Conservation (phyloP, 345 rosid genomes). For the Adansonia digitata region DNA sequence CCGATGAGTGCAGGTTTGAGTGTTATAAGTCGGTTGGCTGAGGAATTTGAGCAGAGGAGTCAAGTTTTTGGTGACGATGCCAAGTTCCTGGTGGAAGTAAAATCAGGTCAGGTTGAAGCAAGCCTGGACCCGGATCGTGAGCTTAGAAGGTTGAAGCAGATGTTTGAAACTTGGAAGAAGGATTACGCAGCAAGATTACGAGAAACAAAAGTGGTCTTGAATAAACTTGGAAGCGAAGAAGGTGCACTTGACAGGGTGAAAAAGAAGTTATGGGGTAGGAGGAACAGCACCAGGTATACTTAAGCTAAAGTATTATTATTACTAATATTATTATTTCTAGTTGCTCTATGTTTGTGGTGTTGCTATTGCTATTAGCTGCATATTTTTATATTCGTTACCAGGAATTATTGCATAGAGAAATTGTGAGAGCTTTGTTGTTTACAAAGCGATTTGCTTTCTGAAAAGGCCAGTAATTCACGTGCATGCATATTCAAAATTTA, state of each 20-base stretch:
- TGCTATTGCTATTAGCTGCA: conserved; percentile 4
- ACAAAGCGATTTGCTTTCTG: not conserved
- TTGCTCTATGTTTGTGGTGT: not conserved
- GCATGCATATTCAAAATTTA: not conserved
- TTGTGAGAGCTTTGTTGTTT: conserved; percentile 11
- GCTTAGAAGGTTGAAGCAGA: conserved; percentile 81
- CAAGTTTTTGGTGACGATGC: conserved; percentile 96
- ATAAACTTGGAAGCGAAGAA: conserved; percentile 83
- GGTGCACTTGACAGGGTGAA: conserved; percentile 62
- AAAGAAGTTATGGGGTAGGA: conserved; percentile 97
- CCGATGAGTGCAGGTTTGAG: conserved; percentile 87
- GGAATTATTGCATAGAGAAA: conserved; percentile 5
- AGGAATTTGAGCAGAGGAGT: conserved; percentile 93
- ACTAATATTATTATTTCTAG: conserved; percentile 2
- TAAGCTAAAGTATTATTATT: conserved; percentile 13
- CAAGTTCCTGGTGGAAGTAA: conserved; percentile 94
- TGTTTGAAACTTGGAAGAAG: conserved; percentile 98
- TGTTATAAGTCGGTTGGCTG: conserved; percentile 80
- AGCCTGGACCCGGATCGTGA: conserved; percentile 86
- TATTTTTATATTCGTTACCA: not conserved
- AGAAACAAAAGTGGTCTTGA: conserved; percentile 77
- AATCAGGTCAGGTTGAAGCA: conserved; percentile 94
- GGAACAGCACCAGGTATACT: conserved; percentile 72
- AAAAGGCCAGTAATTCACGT: not conserved
- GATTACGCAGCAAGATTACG: conserved; percentile 77